Conservation (phyloP, 345 rosid genomes). For the Gynandropsis gynandra region DNA sequence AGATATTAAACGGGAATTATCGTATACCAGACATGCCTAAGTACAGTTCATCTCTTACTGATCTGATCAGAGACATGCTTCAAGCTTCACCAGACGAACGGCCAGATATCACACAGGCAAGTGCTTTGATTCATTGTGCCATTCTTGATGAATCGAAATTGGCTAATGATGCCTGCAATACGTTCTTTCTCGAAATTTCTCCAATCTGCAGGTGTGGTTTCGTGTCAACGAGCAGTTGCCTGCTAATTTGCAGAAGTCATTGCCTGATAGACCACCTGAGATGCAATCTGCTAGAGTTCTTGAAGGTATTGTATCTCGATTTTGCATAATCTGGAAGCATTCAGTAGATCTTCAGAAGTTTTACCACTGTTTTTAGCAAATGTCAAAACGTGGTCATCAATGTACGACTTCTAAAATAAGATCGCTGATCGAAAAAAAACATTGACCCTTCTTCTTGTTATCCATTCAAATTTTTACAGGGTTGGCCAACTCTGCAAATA, state of each 20-base stretch:
- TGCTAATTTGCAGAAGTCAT: slow-evolving; percentile 61
- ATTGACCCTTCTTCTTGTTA: slow-evolving; percentile 9
- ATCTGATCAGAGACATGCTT: slow-evolving; percentile 82
- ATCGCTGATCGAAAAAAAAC: no score
- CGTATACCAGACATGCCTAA: slow-evolving; percentile 81
- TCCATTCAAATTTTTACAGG: slow-evolving; percentile 36
- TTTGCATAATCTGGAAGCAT: no score
- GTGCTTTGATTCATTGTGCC: slow-evolving; percentile 69
- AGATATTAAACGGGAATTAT: slow-evolving; percentile 87
- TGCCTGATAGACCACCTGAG: slow-evolving; percentile 81
- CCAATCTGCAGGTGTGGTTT: slow-evolving; percentile 83
- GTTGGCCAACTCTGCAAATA: slow-evolving; percentile 37
- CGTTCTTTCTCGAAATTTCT: slow-evolving; percentile 42
- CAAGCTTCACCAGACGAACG: slow-evolving; percentile 86
- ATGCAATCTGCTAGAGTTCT: slow-evolving; percentile 35
- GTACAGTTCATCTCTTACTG: slow-evolving; percentile 53
- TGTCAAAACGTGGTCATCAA: no score
- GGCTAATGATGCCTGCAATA: no score
- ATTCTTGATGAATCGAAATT: slow-evolving; percentile 66
- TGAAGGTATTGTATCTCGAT: slow-evolving; percentile 38
- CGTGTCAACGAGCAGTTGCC: slow-evolving; percentile 90
- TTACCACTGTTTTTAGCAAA: no score
- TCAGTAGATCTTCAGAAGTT: background rate
- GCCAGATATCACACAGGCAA: slow-evolving; percentile 98
- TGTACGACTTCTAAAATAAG: no score